Evolutionary conservation across 495 filamentous ascomycete species (phyloP).

Genomic region (Aspergillus leporis): DNA sequence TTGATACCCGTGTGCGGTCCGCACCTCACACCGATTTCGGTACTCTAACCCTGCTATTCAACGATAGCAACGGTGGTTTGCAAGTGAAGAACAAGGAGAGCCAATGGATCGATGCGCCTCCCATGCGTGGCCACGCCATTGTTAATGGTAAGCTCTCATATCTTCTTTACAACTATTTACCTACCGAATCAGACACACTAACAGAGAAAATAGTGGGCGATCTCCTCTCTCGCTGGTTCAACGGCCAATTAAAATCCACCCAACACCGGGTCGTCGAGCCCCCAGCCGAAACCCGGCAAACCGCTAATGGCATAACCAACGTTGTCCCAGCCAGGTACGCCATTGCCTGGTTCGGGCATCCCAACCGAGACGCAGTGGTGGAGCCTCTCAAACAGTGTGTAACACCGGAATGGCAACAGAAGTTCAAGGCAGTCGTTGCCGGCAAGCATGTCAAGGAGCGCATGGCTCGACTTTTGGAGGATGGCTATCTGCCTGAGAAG

Average conservation of each 20-base stretch:
- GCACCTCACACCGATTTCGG: slow-evolving; percentile 16
- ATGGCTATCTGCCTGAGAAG: slow-evolving; percentile 8
- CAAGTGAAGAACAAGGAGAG: slow-evolving; percentile 9
- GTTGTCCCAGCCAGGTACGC: slow-evolving; percentile 11
- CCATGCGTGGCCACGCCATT: slow-evolving; percentile 13
- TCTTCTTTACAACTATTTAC: neutral
- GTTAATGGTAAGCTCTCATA: slow-evolving; percentile 11
- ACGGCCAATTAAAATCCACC: slow-evolving; percentile 12
- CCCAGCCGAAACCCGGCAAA: neutral
- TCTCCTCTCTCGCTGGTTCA: slow-evolving; percentile 16
- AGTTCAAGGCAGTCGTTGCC: slow-evolving; percentile 11
- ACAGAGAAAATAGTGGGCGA: slow-evolving; percentile 9
- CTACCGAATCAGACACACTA: neutral
- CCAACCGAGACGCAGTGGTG: slow-evolving; percentile 10
- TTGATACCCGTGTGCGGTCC: slow-evolving; percentile 6
- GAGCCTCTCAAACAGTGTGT: slow-evolving; percentile 11
- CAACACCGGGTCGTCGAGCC: slow-evolving; percentile 15
- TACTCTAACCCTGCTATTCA: slow-evolving; percentile 11
- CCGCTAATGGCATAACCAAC: neutral
- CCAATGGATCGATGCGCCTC: slow-evolving; percentile 11
- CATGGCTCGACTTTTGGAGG: slow-evolving; percentile 10
- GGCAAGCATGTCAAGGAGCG: slow-evolving; percentile 15
- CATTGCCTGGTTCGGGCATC: slow-evolving; percentile 18
- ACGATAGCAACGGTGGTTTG: slow-evolving; percentile 11
- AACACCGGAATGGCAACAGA: slow-evolving; percentile 4